These are phyloP conservation scores for Rubia peregrina DNA, from an alignment of 305 asterid genomes.

Conservation along the genomic window DNA sequence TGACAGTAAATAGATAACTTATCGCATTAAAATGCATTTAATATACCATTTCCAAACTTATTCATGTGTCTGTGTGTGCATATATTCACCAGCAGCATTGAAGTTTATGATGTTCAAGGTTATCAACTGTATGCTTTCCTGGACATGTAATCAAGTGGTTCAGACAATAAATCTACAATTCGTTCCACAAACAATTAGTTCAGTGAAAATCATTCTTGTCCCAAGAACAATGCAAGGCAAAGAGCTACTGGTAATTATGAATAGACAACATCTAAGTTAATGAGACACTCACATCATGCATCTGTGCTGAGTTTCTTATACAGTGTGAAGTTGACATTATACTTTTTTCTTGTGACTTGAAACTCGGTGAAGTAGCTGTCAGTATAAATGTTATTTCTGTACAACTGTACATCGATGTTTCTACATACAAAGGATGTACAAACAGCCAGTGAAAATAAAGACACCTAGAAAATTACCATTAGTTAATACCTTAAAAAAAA, in stretches of 20 bases:
- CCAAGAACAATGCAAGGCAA: neutral
- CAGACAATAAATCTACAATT: neutral
- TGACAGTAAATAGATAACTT: neutral
- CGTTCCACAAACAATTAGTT: neutral
- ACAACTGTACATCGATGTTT: neutral
- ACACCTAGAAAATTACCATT: neutral
- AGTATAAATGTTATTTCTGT: neutral
- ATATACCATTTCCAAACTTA: neutral
- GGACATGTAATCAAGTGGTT: neutral
- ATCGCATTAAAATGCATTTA: neutral
- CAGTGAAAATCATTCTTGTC: neutral
- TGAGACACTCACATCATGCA: neutral
- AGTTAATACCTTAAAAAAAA: slow-evolving; percentile 41
- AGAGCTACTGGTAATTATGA: neutral
- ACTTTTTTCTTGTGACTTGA: neutral
- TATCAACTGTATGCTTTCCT: neutral
- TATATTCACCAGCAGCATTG: too few relatives aligned
- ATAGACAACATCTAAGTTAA: neutral
- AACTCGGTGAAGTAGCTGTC: neutral
- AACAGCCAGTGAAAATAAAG: neutral
- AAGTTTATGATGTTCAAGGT: neutral
- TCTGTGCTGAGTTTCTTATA: neutral
- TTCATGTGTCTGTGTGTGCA: too few relatives aligned
- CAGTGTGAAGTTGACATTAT: neutral
- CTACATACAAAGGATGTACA: neutral